A percentile compares a stretch with the other conserved stretches of the same genome.
Evolutionary conservation across 331 rosid genomes (phyloP).

Genomic region (Acacia pycnantha): DNA sequence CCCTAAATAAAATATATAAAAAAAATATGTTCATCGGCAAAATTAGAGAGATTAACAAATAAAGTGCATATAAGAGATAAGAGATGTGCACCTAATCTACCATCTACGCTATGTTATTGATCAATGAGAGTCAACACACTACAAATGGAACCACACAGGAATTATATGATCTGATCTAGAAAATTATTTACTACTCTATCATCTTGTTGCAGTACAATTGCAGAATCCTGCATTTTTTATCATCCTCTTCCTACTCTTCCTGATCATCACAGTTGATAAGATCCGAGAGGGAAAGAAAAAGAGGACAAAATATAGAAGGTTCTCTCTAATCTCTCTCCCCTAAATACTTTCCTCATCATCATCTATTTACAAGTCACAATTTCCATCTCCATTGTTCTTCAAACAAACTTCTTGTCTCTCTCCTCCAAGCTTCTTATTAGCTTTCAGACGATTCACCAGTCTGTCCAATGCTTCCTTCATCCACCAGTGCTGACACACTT

Average conservation of each 20-base stretch:
- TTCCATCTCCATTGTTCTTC: constrained; percentile 30
- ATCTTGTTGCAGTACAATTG: neutral
- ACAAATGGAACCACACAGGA: neutral
- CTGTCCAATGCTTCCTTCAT: constrained; percentile 85
- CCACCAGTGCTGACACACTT: constrained; percentile 86
- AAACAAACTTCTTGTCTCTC: constrained; percentile 35
- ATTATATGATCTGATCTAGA: neutral
- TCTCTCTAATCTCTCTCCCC: neutral
- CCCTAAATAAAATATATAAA: too few species aligned
- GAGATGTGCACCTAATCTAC: too few species aligned
- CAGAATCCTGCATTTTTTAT: neutral
- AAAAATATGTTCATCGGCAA: too few species aligned
- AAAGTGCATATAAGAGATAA: too few species aligned
- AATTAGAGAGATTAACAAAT: too few species aligned
- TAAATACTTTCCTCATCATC: neutral
- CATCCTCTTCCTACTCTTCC: constrained; percentile 17
- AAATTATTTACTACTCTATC: neutral
- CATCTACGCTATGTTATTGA: neutral
- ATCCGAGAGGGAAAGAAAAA: constrained; percentile 7
- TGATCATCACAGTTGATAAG: constrained; percentile 10
- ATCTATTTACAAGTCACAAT: constrained; percentile 40
- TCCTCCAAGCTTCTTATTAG: constrained; percentile 24
- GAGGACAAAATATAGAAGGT: neutral
- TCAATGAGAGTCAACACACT: neutral
- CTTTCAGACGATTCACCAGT: constrained; percentile 56